Evolutionary conservation across 345 rosid genomes (phyloP).

Genomic region (Populus deltoides): DNA sequence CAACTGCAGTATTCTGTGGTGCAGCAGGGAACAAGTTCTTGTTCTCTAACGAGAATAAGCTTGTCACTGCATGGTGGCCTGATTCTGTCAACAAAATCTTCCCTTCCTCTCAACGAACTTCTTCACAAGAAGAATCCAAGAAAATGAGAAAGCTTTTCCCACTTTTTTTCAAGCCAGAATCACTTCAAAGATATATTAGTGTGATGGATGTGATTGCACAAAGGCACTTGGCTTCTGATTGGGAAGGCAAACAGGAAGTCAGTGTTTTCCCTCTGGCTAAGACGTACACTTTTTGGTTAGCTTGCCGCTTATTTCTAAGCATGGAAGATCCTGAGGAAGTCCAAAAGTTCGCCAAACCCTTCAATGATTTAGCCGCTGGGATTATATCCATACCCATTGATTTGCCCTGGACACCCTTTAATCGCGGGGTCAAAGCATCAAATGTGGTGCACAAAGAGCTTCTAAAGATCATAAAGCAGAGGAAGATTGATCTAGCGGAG

Average conservation of each 20-base stretch:
- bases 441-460: background rate
- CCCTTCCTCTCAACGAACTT: conserved; percentile 32
- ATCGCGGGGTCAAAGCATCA: background rate
- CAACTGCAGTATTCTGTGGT: conserved; percentile 34
- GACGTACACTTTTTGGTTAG: conserved; percentile 34
- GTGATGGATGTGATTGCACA: conserved; percentile 33
- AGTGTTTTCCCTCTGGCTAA: conserved; percentile 32
- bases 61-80: conserved; percentile 45
- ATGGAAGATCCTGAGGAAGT: background rate
- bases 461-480: background rate
- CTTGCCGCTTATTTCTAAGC: conserved; percentile 36
- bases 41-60: conserved; percentile 43
- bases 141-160: conserved; percentile 30
- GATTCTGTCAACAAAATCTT: conserved; percentile 40
- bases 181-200: conserved; percentile 26
- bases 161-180: conserved; percentile 41
- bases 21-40: conserved; percentile 39
- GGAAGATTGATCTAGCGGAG: background rate
- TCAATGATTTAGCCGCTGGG: background rate
- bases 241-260: conserved; percentile 31
- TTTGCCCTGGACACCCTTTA: background rate
- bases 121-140: conserved; percentile 31
- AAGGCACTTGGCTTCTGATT: conserved; percentile 23
- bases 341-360: background rate
- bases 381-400: background rate